Evolutionary conservation across 805 yeast species (phyloP).

Genomic region (Candida germanica): DNA sequence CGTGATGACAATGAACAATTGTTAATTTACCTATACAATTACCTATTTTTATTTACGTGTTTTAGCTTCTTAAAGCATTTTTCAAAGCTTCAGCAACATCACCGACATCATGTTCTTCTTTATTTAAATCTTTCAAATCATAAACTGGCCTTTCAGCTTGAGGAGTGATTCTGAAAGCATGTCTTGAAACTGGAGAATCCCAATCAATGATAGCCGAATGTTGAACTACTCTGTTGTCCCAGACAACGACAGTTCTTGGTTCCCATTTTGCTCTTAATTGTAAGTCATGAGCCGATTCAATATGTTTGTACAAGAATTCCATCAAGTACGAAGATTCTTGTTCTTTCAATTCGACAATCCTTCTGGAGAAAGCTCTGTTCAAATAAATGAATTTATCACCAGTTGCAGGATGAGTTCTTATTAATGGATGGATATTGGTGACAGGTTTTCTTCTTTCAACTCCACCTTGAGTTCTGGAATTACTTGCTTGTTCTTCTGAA

Average conservation of each 20-base stretch:
- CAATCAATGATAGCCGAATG: slow-evolving; percentile 74
- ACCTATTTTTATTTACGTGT: too few relatives aligned
- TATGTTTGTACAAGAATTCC: slow-evolving; percentile 52
- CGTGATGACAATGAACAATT: too few relatives aligned
- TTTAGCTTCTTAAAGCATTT: slow-evolving; percentile 1
- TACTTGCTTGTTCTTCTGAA: slow-evolving; percentile 65
- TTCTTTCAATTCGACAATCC: slow-evolving; percentile 67
- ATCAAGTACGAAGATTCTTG: slow-evolving; percentile 67
- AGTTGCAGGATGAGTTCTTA: slow-evolving; percentile 71
- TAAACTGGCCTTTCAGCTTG: slow-evolving; percentile 69
- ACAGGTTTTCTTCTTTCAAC: slow-evolving; percentile 69
- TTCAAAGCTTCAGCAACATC: slow-evolving; percentile 27
- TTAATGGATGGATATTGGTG: slow-evolving; percentile 63
- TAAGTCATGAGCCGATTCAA: slow-evolving; percentile 54
- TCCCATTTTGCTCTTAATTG: slow-evolving; percentile 72
- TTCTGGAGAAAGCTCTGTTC: slow-evolving; percentile 60
- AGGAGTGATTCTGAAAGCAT: slow-evolving; percentile 69
- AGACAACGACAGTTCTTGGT: slow-evolving; percentile 64
- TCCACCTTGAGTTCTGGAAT: slow-evolving; percentile 54
- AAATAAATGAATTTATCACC: slow-evolving; percentile 57
- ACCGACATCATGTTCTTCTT: slow-evolving; percentile 32
- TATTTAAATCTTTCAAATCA: slow-evolving; percentile 36
- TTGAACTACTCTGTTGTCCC: slow-evolving; percentile 74
- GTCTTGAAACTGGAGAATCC: slow-evolving; percentile 65
- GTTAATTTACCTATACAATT: too few relatives aligned